Percentiles rank a stretch among this genome's conserved stretches.
phyloP scores from a whole-genome alignment of 2,329 filamentous ascomycete genomes.

The Paraconiothyrium sp. region DNA sequence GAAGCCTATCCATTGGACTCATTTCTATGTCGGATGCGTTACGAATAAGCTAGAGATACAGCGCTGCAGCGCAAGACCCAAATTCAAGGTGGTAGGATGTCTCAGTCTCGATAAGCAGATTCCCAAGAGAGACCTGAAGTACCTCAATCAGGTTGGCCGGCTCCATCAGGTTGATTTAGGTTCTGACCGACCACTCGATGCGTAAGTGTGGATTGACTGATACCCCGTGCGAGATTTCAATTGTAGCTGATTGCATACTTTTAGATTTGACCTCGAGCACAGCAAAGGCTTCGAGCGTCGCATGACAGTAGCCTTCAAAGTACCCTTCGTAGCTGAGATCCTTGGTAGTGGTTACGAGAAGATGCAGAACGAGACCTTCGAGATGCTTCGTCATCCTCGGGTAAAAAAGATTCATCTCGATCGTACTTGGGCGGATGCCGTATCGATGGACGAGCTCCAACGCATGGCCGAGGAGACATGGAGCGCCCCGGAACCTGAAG shows the following conservation, averaged over 20 bases:
- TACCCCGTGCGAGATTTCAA: not conserved
- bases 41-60: conserved; percentile 70
- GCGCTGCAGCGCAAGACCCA: conserved; percentile 62
- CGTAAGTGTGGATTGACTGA: not conserved
- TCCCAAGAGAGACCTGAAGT: conserved; percentile 54
- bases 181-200: conserved; percentile 29
- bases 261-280: conserved; percentile 34
- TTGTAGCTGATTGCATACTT: not conserved
- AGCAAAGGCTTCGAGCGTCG: conserved; percentile 29
- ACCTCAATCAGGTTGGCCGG: conserved; percentile 54
- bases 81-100: conserved; percentile 72
- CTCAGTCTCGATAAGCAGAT: conserved; percentile 58
- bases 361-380: conserved; percentile 73
- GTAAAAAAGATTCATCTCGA: conserved; percentile 82
- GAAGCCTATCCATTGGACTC: conserved; percentile 73
- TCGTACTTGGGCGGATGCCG: conserved; percentile 72
- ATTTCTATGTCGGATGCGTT: conserved; percentile 82
- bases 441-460: conserved; percentile 76
- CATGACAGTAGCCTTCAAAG: conserved; percentile 67
- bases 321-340: conserved; percentile 81
- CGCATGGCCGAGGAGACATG: conserved; percentile 67
- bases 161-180: conserved; percentile 44
- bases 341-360: conserved; percentile 83
- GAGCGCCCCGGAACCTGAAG: conserved; percentile 35
- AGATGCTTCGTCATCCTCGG: conserved; percentile 78